A percentile compares a stretch with the other conserved stretches of the same genome.
Evolutionary conservation across 2,329 filamentous ascomycete species (phyloP).

Genomic region (Phialemoniopsis sp.): DNA sequence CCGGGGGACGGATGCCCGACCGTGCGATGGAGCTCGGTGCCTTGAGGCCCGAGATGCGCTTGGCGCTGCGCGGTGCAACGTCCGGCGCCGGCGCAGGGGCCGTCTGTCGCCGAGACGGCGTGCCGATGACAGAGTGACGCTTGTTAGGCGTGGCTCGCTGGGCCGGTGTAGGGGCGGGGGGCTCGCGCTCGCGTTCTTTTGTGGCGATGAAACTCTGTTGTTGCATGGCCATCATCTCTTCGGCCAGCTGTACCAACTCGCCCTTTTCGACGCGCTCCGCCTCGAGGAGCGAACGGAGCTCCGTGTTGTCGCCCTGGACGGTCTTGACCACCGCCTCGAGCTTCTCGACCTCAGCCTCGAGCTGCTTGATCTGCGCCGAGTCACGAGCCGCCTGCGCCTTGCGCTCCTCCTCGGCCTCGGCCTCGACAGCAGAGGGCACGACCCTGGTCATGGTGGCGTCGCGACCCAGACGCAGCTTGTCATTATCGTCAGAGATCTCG

Average conservation of each 20-base stretch:
- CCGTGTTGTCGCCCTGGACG: conserved; percentile 65
- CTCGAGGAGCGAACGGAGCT: conserved; percentile 62
- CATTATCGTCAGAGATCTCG: conserved; percentile 68
- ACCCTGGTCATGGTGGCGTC: conserved; percentile 59
- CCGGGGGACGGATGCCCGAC: conserved; percentile 36
- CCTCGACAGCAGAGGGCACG: conserved; percentile 37
- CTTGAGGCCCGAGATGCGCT: conserved; percentile 47
- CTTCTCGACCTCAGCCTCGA: conserved; percentile 71
- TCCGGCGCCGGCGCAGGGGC: conserved; percentile 10
- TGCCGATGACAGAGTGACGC: too few relatives aligned
- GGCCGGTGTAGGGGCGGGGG: background rate
- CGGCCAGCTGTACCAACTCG: conserved; percentile 74
- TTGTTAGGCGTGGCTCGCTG: conserved; percentile 2
- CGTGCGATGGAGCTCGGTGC: conserved; percentile 49
- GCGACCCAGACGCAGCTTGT: conserved; percentile 62
- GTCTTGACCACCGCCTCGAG: conserved; percentile 69
- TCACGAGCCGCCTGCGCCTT: conserved; percentile 58
- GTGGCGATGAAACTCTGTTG: conserved; percentile 43
- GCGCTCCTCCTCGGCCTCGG: conserved; percentile 43
- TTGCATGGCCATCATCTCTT: conserved; percentile 75
- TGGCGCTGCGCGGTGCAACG: conserved; percentile 8
- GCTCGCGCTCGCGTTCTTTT: conserved; percentile 11
- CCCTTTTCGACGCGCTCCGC: conserved; percentile 78
- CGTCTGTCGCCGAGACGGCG: conserved; percentile 6
- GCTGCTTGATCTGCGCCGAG: conserved; percentile 62